Evolutionary conservation across 495 filamentous ascomycete genomes (phyloP).

Genomic region (Aspergillus wentii): DNA sequence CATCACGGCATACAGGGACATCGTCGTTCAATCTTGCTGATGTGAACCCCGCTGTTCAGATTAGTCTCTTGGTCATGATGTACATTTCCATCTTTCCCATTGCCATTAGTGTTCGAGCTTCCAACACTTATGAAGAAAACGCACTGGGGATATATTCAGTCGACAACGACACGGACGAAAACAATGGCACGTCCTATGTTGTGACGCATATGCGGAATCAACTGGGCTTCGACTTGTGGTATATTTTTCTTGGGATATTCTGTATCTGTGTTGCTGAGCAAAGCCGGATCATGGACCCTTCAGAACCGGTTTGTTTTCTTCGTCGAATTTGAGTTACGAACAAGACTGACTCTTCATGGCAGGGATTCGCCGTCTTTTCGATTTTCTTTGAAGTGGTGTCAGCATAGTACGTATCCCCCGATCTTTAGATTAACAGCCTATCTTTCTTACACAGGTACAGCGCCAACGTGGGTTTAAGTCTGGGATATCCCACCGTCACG

Average conservation of each 20-base stretch:
- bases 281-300: conserved; percentile 38
- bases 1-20: conserved; percentile 56
- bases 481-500: conserved; percentile 69
- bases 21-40: conserved; percentile 50
- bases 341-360: too few relatives aligned
- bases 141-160: conserved; percentile 63
- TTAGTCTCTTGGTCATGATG: conserved; percentile 62
- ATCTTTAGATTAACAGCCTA: not conserved
- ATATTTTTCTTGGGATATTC: conserved; percentile 58
- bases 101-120: conserved; percentile 65
- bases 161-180: conserved; percentile 37
- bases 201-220: conserved; percentile 55
- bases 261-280: conserved; percentile 54
- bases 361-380: conserved; percentile 52
- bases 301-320: conserved; percentile 30
- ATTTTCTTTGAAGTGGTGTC: conserved; percentile 83
- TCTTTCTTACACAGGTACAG: conserved; percentile 15
- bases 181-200: conserved; percentile 36
- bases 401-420: conserved; percentile 51
- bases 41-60: conserved; percentile 57
- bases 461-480: conserved; percentile 80
- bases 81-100: conserved; percentile 74
- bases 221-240: conserved; percentile 61
- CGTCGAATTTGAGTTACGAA: too few relatives aligned
- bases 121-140: conserved; percentile 64